A percentile compares a stretch with the other conserved stretches of the same genome.
Conservation (phyloP, 805 yeast genomes). For the Candida ficus region DNA sequence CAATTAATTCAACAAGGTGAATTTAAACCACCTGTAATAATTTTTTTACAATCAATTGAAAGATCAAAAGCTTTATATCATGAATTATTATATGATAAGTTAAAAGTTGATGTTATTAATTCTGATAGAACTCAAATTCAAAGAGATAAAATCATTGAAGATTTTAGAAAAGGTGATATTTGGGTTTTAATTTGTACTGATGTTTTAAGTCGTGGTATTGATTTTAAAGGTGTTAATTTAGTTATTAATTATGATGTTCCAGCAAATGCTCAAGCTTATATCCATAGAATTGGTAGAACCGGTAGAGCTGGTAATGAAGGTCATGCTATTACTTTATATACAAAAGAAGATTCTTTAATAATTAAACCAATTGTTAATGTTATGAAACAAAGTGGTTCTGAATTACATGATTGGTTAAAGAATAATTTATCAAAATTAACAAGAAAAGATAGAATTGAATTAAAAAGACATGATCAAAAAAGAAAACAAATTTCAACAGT, state of each 20-base stretch:
- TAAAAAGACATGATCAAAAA: constrained; percentile 53
- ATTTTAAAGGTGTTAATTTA: constrained; percentile 90
- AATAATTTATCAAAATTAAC: constrained; percentile 59
- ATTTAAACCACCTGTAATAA: constrained; percentile 87
- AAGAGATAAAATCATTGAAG: constrained; percentile 76
- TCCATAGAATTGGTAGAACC: constrained; percentile 97
- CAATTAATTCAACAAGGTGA: constrained; percentile 82
- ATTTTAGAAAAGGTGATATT: constrained; percentile 82
- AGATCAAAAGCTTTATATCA: constrained; percentile 95
- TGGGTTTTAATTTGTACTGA: constrained; percentile 98
- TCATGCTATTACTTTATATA: constrained; percentile 84
- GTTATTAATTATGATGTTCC: constrained; percentile 98
- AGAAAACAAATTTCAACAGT: constrained; percentile 83
- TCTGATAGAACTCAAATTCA: constrained; percentile 89
- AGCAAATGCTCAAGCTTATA: constrained; percentile 86
- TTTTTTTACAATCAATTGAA: constrained; percentile 84
- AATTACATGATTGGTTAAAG: constrained; percentile 77
- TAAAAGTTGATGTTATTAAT: constrained; percentile 93
- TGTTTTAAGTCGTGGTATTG: constrained; percentile 94
- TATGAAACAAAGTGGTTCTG: constrained; percentile 86
- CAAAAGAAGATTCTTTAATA: constrained; percentile 77
- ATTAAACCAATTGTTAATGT: constrained; percentile 86
- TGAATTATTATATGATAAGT: constrained; percentile 83
- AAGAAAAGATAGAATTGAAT: constrained; percentile 53
- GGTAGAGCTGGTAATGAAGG: constrained; percentile 93